Evolutionary conservation across 768 basidiomycete species (phyloP).

Genomic region (Porphyrellus cyaneotinctus): DNA sequence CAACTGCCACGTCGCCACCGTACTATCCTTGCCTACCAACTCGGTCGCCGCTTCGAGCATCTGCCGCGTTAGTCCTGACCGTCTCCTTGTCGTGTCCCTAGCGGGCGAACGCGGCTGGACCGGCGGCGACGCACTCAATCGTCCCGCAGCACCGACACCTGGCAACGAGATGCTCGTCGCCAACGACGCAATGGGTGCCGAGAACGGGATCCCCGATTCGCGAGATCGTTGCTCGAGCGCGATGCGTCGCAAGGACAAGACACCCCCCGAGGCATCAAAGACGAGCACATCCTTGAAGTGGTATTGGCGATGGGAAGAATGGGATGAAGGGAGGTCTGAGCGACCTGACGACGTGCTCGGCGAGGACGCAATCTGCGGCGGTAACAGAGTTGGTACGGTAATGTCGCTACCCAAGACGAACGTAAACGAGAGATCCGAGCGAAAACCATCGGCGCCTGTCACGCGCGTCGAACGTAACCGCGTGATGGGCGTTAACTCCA

Average conservation of each 20-base stretch:
- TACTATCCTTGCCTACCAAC: conserved; percentile 35
- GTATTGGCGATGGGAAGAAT: conserved; percentile 33
- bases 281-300: conserved; percentile 65
- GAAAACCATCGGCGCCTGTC: conserved; percentile 25
- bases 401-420: conserved; percentile 42
- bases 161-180: conserved; percentile 63
- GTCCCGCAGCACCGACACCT: conserved; percentile 42
- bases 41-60: conserved; percentile 36
- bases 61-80: conserved; percentile 33
- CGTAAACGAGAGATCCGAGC: conserved; percentile 49
- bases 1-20: conserved; percentile 66
- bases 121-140: conserved; percentile 30
- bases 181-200: conserved; percentile 30
- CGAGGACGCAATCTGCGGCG: conserved; percentile 22
- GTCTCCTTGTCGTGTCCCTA: conserved; percentile 26
- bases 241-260: conserved; percentile 54
- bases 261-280: conserved; percentile 58
- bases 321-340: conserved; percentile 25
- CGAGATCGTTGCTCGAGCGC: conserved; percentile 37
- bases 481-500: conserved; percentile 53
- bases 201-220: conserved; percentile 24
- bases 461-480: conserved; percentile 43
- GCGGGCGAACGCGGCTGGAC: conserved; percentile 12
- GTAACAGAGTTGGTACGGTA: conserved; percentile 38
- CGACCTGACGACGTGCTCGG: conserved; percentile 28